Conservation (phyloP, 2,329 filamentous ascomycete genomes). For the Calonectria honghensis region DNA sequence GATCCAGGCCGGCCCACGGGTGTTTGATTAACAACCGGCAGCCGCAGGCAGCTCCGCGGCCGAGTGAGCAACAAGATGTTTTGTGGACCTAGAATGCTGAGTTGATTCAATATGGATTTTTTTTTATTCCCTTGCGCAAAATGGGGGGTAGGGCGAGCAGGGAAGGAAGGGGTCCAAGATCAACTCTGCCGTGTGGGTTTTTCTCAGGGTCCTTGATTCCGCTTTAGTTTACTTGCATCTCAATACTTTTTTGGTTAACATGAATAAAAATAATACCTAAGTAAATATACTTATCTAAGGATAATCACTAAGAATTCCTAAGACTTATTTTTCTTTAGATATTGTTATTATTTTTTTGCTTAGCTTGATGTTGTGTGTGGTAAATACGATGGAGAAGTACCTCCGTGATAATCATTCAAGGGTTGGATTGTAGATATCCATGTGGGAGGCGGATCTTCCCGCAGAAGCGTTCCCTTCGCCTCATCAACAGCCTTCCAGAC, state of each 20-base stretch:
- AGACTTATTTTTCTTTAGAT: no score
- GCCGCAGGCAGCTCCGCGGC: constrained; percentile 1
- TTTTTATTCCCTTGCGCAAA: constrained; percentile 13
- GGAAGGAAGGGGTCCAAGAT: not conserved
- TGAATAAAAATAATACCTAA: no score
- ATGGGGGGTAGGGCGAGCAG: not conserved
- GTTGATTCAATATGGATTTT: not conserved
- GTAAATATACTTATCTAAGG: no score
- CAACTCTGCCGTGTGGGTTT: not conserved
- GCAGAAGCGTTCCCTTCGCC: not conserved
- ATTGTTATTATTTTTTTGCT: no score
- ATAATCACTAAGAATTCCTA: no score
- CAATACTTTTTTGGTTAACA: no score
- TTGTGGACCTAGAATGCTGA: not conserved
- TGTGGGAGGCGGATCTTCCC: constrained; percentile 26
- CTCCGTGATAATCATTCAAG: no score
- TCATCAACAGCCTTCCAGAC: not conserved
- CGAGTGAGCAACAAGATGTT: not conserved
- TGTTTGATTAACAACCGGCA: constrained; percentile 5
- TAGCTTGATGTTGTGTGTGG: no score
- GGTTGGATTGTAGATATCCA: not conserved
- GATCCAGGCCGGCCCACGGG: constrained; percentile 1
- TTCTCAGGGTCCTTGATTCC: not conserved
- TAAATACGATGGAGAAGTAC: no score
- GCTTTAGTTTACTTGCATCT: not conserved